A percentile compares a stretch with the other conserved stretches of the same genome.
Evolutionary conservation across 1,284 basidiomycete species (phyloP).

Genomic region (Vanrija sp.): DNA sequence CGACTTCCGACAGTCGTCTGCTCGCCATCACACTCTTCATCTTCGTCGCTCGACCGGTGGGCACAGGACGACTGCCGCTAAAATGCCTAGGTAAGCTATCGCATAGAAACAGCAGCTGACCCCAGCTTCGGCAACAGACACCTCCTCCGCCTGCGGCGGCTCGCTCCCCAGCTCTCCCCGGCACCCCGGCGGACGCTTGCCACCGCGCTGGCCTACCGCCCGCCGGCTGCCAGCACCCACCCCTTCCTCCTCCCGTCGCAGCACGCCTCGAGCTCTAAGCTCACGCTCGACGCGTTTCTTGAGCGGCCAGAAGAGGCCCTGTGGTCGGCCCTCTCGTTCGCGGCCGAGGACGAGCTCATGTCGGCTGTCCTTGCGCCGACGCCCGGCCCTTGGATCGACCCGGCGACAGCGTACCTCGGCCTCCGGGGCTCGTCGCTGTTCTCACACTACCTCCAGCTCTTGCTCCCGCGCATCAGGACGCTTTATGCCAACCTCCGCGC

Average conservation of each 20-base stretch:
- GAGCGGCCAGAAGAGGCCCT: background rate
- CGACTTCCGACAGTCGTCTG: too few species aligned
- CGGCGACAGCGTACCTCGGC: slow-evolving; percentile 25
- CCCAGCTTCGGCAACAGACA: slow-evolving; percentile 8
- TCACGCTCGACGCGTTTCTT: slow-evolving; percentile 26
- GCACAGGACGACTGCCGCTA: background rate
- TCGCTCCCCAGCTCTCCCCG: background rate
- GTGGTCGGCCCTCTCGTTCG: slow-evolving; percentile 13
- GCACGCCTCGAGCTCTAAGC: slow-evolving; percentile 24
- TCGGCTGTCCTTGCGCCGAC: slow-evolving; percentile 8
- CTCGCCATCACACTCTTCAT: slow-evolving; percentile 1
- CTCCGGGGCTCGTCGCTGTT: slow-evolving; percentile 25
- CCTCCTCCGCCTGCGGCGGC: slow-evolving; percentile 9
- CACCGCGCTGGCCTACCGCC: background rate
- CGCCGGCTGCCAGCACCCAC: background rate
- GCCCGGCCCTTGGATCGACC: slow-evolving; percentile 19
- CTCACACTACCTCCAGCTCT: slow-evolving; percentile 22
- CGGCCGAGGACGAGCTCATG: slow-evolving; percentile 31
- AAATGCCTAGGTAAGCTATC: slow-evolving; percentile 8
- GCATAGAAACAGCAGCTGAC: background rate
- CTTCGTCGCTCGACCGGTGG: background rate
- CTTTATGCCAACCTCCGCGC: slow-evolving; percentile 23
- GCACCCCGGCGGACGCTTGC: background rate
- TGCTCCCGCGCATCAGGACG: slow-evolving; percentile 16
- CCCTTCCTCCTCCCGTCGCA: slow-evolving; percentile 10